These are phyloP conservation scores for Amyloporia xantha DNA, from an alignment of 768 basidiomycete genomes.

Conservation along the genomic window DNA sequence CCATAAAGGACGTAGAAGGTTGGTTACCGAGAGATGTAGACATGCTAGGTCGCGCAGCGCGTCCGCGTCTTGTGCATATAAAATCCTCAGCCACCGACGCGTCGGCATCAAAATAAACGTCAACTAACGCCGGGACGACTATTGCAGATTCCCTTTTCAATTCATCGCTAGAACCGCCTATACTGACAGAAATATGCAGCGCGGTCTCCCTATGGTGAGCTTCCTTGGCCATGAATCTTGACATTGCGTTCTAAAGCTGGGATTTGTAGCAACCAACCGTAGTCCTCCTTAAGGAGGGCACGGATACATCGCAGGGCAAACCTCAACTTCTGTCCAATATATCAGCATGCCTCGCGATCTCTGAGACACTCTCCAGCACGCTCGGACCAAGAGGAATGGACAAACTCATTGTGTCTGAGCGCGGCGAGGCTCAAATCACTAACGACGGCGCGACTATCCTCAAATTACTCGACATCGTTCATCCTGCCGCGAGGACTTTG, in stretches of 20 bases:
- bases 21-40: neutral
- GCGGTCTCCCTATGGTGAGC: constrained; percentile 70
- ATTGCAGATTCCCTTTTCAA: neutral
- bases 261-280: constrained; percentile 86
- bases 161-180: neutral
- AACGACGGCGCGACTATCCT: constrained; percentile 99
- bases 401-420: constrained; percentile 89
- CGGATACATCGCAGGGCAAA: constrained; percentile 92
- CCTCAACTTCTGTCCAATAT: constrained; percentile 93
- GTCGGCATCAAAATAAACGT: constrained; percentile 15
- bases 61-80: constrained; percentile 7
- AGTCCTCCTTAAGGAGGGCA: constrained; percentile 92
- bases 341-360: constrained; percentile 89
- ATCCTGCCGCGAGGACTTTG: constrained; percentile 95
- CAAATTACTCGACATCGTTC: constrained; percentile 94
- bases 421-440: constrained; percentile 96
- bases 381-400: constrained; percentile 99
- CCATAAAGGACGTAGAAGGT: neutral
- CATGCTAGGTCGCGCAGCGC: constrained; percentile 1
- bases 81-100: constrained; percentile 19
- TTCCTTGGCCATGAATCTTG: constrained; percentile 1
- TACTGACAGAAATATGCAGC: constrained; percentile 63
- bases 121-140: constrained; percentile 4
- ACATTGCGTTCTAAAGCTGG: neutral
- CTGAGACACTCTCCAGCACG: constrained; percentile 87